Base-by-base conservation (phyloP, 1,139 yeast species). In the Diutina rugosa region DNA sequence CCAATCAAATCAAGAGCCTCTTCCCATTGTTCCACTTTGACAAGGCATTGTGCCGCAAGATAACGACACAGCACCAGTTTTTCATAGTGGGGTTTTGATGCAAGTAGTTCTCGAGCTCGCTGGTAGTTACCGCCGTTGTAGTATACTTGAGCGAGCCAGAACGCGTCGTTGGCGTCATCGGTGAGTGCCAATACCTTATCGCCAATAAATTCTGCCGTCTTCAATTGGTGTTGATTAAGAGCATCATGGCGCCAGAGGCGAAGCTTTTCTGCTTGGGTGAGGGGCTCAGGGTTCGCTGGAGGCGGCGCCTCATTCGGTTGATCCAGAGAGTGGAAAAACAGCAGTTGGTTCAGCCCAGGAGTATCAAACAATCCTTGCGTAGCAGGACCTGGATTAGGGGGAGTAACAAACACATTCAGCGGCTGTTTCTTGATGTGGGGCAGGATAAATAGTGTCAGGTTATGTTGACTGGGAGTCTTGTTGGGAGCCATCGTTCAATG, bases 161-260 rank as follows among this genome's bases (percentile, higher is more conserved):
- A 91, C 14, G 97, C 97, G 68, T 93, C 98, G 64, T 87, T 88
- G 16, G 97, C 87, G 65, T 91, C 97, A 60, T 81, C 79, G 1
- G 91, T 87, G 58, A 91, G 72, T 0, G 91, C 82, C 55, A 87
- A 76, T 9, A 95, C 88, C 64, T 91, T 93, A 71, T 93, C 97
- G 12, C 97, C 99, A 44, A 95, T 81, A 65, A 84, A 90, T 64
- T 87, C 95, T 0, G 99, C 98, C 0, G 98, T 89, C 55, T 79
- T 79, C 67, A 88, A 88, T 61, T 91, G 96, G 67, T 91, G 98
- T 64, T 91, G 97, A 85, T 87, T 85, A 58, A 87, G 71, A 0
- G 99, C 96, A 67, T 90, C 97, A 61, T 90, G 96, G 56, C 99
- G 75, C 99, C 99, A 93, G 47, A 89, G 73, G 54, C 99, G 72